Evolutionary conservation across 2,329 filamentous ascomycete species (phyloP).

Genomic region (Fusarium hainanense): DNA sequence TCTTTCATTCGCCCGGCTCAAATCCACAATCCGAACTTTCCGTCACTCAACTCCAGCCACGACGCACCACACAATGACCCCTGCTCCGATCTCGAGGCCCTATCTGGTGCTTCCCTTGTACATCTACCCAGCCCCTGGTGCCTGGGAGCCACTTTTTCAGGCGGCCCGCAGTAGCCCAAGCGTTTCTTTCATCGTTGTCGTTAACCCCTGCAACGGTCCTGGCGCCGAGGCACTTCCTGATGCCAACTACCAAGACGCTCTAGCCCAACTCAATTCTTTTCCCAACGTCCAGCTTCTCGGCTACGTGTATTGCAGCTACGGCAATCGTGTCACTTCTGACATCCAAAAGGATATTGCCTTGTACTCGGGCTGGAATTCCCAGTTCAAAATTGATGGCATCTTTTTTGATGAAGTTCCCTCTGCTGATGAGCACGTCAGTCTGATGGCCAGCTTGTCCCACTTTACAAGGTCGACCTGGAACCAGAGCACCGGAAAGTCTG

Average conservation of each 20-base stretch:
- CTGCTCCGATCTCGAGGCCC: neutral
- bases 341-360: constrained; percentile 16
- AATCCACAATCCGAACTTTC: neutral
- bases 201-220: constrained; percentile 9
- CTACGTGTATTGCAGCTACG: constrained; percentile 36
- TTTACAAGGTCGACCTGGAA: constrained; percentile 9
- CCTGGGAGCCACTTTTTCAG: constrained; percentile 4
- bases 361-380: constrained; percentile 28
- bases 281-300: constrained; percentile 7
- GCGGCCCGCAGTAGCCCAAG: neutral
- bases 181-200: constrained; percentile 3
- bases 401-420: constrained; percentile 36
- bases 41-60: neutral
- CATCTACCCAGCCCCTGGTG: constrained; percentile 7
- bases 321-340: constrained; percentile 1
- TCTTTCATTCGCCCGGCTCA: neutral
- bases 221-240: neutral
- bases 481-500: neutral
- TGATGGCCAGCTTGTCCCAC: constrained; percentile 15
- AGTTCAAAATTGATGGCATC: constrained; percentile 28
- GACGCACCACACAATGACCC: neutral
- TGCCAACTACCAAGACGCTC: neutral
- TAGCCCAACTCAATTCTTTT: neutral
- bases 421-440: neutral
- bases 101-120: neutral